Evolutionary conservation across 108 stramenopile genomes (phyloP), one percentile per base, ranked within the genome.

Genomic region (Pseudonitzschia pungens): DNA sequence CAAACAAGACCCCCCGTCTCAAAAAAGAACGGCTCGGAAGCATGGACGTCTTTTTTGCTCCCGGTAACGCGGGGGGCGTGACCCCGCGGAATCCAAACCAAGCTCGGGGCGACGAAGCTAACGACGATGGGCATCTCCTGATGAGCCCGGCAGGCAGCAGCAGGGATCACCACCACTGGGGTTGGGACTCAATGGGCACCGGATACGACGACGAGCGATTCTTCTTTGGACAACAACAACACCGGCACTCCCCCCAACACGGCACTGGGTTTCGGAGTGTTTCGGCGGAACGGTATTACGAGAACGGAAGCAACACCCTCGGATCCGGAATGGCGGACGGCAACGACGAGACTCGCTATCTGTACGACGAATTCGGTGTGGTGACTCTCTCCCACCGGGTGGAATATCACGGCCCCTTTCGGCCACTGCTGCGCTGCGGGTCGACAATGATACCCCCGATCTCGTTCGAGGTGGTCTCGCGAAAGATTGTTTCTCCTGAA

Each of bases 401-500:
- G 14, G 53, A 45, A n/a, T 70, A 77, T 36, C 64, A 70, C 48
- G 76, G 76, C 10, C 76, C 76, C 9, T 48, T 50, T 7, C 69
- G 36, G 10, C 60, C 60, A 7, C 54, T 45, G 16, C 21, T 60
- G 22, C 28, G 50, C 12, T 28, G 21, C 41, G 69, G 51, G 31
- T 48, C 66, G 21, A 77, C 83, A 20, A 56, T 59, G 45, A 68
- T 73, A n/a, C 84, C 84, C 7, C 84, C 84, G 4, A 54, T 70
- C 44, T 22, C 80, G 0, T 81, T 77, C 71, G 56, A 70, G 1
- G 84, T 78, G 60, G 84, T 70, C 10, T 71, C 80, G 29, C 73
- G 77, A 15, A 74, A 65, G 42, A 68, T 85, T 32, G 48, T 81
- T 4, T 77, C 80, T 28, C 36, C 56, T n/a, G 75, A 77, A 26